phyloP scores from a whole-genome alignment of 257 asterid species.

The Fraxinus pennsylvanica region DNA sequence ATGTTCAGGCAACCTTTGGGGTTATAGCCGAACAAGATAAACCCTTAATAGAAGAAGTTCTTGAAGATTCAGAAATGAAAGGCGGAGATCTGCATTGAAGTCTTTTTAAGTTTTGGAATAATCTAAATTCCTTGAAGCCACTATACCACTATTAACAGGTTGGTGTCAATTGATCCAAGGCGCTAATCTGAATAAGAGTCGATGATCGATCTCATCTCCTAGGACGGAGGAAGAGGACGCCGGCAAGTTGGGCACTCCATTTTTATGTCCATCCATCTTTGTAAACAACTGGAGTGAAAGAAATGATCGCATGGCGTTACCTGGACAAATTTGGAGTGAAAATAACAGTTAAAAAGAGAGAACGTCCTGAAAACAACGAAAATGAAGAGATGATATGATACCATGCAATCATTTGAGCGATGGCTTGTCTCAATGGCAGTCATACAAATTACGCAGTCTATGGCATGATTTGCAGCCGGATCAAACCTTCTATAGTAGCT shows the following conservation, averaged over 20 bases:
- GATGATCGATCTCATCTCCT: conserved; percentile 29
- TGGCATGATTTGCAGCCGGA: conserved; percentile 57
- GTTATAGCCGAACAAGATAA: neutral
- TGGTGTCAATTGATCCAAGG: conserved; percentile 27
- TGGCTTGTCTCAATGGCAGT: conserved; percentile 69
- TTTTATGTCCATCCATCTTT: conserved; percentile 98
- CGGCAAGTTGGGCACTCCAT: conserved; percentile 99
- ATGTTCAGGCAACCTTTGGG: neutral
- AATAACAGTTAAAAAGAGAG: neutral
- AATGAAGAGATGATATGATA: conserved; percentile 29
- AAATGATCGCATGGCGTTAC: conserved; percentile 97
- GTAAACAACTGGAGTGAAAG: conserved; percentile 87
- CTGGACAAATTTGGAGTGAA: conserved; percentile 31
- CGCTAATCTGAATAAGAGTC: neutral
- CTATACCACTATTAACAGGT: conserved; percentile 51
- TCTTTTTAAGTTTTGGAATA: neutral
- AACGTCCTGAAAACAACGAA: neutral
- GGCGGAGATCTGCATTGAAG: neutral
- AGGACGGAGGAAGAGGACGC: conserved; percentile 92
- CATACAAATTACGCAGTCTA: conserved; percentile 97
- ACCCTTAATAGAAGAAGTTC: neutral
- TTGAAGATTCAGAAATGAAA: neutral
- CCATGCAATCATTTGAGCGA: conserved; percentile 90
- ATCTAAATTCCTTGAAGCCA: neutral
- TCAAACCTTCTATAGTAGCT: conserved; percentile 80